A percentile compares a stretch with the other conserved stretches of the same genome.
Conservation (phyloP, 257 asterid species). For the Solanum neorickii region DNA sequence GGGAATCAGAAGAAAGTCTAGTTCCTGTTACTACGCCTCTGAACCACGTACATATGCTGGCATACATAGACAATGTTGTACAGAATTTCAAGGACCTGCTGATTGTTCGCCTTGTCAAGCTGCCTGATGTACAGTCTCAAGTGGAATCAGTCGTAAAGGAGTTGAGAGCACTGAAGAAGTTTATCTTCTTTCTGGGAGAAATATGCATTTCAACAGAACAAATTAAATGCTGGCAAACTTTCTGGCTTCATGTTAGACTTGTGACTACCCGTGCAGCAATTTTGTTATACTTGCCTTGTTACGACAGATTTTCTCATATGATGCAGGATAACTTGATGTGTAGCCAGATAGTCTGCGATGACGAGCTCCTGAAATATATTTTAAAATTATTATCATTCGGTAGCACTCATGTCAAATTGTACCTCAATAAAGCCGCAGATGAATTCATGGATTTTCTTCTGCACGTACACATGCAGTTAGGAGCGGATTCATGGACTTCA, state of each 20-base stretch:
- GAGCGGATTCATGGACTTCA: neutral
- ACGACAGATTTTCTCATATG: neutral
- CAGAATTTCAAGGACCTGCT: neutral
- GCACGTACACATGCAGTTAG: neutral
- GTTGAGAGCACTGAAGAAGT: neutral
- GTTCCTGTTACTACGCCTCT: neutral
- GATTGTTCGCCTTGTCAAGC: neutral
- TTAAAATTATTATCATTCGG: neutral
- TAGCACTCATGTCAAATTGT: neutral
- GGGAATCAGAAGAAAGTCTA: neutral
- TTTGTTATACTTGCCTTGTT: neutral
- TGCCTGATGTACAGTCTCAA: neutral
- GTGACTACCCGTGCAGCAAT: neutral
- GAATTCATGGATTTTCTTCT: neutral
- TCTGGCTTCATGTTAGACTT: neutral
- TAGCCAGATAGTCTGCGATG: neutral
- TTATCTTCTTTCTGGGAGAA: neutral
- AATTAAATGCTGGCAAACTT: neutral
- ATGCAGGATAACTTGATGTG: fast-evolving
- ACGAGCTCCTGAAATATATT: neutral
- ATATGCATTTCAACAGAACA: neutral
- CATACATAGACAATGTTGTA: neutral
- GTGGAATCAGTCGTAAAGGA: neutral
- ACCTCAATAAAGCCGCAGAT: neutral
- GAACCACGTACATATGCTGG: neutral